Evolutionary conservation across 2,329 filamentous ascomycete species (phyloP), one percentile per base, ranked within the genome.

Genomic region (Colletotrichum falcatum): DNA sequence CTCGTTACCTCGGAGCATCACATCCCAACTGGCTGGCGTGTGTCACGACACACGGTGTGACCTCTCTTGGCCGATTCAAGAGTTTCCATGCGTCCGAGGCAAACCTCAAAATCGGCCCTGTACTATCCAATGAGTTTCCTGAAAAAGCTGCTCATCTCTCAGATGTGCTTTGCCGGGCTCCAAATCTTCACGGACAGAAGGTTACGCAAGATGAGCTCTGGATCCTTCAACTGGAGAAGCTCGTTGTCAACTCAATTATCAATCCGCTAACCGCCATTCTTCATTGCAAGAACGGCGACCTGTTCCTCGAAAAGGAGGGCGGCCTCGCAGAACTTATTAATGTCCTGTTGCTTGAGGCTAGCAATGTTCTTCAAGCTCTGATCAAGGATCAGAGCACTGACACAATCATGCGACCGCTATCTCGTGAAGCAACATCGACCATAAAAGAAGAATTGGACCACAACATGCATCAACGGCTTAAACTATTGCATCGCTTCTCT

Each of bases 231-330:
- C 87, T 98, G 3, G 93, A 97, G 76, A 98, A 97, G 79, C 84
- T 98, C 1, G 92, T 92, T 1, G 85, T 95, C 61, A 97, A 97
- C 77, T 86, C 89, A 44, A 84, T 95, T 39, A 89, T 98, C 75
- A 97, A 97, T 77, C 94, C 95, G 0, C 82, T 98, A n/a, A 96
- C 94, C 0, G 92, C 91, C 0, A 81, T 98, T 12, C 84, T 96
- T 65, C 87, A 92, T 64, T 91, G 91, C 77, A 89, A 89, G 72
- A 98, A 98, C 75, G 94, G 94, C n/a, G 85, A 86, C 6, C 79
- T 98, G 0, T 89, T 97, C 20, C 86, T 86, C 72, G 88, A 90
- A 72, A 84, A 85, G 69, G 73, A 76, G 9, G 76, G 79, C 12
- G 80, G 84, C 18, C 77, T 93, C 20, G 85, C 86, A 0, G 84